These are phyloP conservation scores for Wickerhamomyces sp. DNA, from an alignment of 1,139 yeast genomes.

Conservation along the genomic window DNA sequence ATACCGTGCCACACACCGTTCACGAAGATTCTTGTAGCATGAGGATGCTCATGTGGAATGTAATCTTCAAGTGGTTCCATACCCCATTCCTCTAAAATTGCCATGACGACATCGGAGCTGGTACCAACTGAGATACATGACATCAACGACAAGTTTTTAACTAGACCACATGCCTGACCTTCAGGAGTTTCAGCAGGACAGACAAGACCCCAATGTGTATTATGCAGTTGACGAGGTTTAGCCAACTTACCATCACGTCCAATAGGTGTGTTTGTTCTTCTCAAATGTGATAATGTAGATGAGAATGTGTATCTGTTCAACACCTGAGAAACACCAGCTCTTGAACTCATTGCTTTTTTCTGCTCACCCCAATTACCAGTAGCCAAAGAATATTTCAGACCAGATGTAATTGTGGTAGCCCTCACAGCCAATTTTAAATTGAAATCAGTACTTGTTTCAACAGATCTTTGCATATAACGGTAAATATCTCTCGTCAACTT, in stretches of 20 bases:
- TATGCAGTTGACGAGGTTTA: constrained; percentile 97
- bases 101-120: constrained; percentile 91
- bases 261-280: constrained; percentile 98
- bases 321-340: constrained; percentile 99
- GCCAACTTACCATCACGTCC: constrained; percentile 99
- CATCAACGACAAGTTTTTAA: constrained; percentile 92
- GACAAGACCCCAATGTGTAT: constrained; percentile 99
- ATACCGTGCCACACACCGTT: constrained; percentile 99
- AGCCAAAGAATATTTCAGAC: constrained; percentile 94
- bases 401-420: constrained; percentile 95
- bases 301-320: constrained; percentile 96
- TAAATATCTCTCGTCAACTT: constrained; percentile 92
- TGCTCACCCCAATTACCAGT: constrained; percentile 99
- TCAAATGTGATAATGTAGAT: constrained; percentile 92
- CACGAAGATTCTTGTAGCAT: constrained; percentile 90
- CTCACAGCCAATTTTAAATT: constrained; percentile 94
- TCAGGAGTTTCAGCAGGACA: constrained; percentile 99
- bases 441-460: constrained; percentile 95
- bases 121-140: constrained; percentile 97
- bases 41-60: constrained; percentile 88
- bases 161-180: constrained; percentile 99
- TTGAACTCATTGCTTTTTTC: constrained; percentile 96
- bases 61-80: constrained; percentile 97
- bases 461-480: constrained; percentile 98
- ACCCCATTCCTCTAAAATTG: constrained; percentile 98